Evolutionary conservation across 129 eudicot species (phyloP), one percentile per base, ranked within the genome.

Genomic region (Erigeron canadensis): DNA sequence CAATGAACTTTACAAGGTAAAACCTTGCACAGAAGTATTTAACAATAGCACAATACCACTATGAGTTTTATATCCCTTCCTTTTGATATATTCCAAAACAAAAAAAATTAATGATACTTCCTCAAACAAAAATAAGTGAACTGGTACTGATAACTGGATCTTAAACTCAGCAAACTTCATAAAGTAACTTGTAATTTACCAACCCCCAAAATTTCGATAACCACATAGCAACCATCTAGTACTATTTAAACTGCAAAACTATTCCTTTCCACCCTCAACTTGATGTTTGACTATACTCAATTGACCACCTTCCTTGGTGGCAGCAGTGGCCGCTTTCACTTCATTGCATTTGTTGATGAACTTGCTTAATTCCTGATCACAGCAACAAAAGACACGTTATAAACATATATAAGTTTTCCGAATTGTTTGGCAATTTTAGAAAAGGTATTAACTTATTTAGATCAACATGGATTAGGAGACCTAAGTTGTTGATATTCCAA

Each of bases 301-400:
- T 44, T 88, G 91, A 28, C 96, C 97, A 23, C 96, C 97, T 77
- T 91, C 96, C 82, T 88, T 91, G 73, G 83, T 88, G 38, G 97
- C 97, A 46, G 86, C 84, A 45, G 97, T 88, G 10, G 96, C 96
- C 56, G 96, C 97, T 85, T 90, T 87, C 18, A 78, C 82, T 81
- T 90, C 97, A 70, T 90, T 90, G 84, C 91, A 85, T 51, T 85
- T 55, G 74, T 90, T 90, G 71, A 90, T 90, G 68, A 90, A 90
- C 88, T 90, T 90, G 81, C 84, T 90, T 71, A 87, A 50, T 67
- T 88, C 96, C 96, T 91, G 84, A 38, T 48, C 64, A 65, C 61
- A 56, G 41, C 22, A 34, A 70, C 15, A 21, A 75, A 58, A 63
- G 19, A 53, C 19, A 58, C 23, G 10, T 40, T 40, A 41, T 6